A percentile compares a stretch with the other conserved stretches of the same genome.
phyloP scores from a whole-genome alignment of 768 basidiomycete species.

The Rhizopogon vinicolor region DNA sequence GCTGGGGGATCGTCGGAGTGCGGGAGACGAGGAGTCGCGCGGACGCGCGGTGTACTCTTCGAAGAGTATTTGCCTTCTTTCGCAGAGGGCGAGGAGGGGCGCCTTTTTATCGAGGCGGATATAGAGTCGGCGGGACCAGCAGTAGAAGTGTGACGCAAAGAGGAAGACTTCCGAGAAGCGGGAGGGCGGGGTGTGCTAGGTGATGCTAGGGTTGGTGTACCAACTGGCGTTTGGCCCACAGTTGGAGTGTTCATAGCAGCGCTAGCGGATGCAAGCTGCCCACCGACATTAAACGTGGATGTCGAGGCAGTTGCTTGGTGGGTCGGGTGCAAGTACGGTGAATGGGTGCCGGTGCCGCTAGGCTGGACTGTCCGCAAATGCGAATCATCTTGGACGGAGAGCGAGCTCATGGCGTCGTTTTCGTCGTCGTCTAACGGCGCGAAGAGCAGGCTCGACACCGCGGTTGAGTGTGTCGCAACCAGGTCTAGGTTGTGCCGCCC shows the following conservation, averaged over 20 bases:
- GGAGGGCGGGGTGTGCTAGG: slow-evolving; percentile 23
- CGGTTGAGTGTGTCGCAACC: not conserved
- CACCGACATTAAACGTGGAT: slow-evolving; percentile 30
- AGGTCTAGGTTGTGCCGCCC: slow-evolving; percentile 1
- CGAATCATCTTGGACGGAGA: slow-evolving; percentile 6
- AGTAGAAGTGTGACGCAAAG: slow-evolving; percentile 25
- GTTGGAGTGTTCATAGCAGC: not conserved
- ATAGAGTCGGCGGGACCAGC: slow-evolving; percentile 17
- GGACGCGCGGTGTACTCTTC: slow-evolving; percentile 26
- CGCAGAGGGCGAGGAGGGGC: slow-evolving; percentile 22
- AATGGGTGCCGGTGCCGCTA: slow-evolving; percentile 17
- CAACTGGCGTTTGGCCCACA: not conserved
- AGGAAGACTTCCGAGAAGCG: slow-evolving; percentile 27
- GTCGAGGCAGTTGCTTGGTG: slow-evolving; percentile 30
- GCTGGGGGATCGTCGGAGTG: slow-evolving; percentile 56
- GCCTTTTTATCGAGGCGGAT: slow-evolving; percentile 20
- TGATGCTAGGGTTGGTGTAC: too few species aligned
- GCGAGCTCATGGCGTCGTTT: slow-evolving; percentile 17
- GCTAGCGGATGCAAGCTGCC: slow-evolving; percentile 9
- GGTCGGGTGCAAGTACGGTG: slow-evolving; percentile 35
- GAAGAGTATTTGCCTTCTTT: slow-evolving; percentile 16
- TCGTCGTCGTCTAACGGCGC: slow-evolving; percentile 18
- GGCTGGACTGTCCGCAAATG: slow-evolving; percentile 2
- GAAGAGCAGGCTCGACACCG: slow-evolving; percentile 2
- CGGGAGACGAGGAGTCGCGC: slow-evolving; percentile 53